A percentile compares a stretch with the other conserved stretches of the same genome.
phyloP scores from a whole-genome alignment of 805 yeast genomes.

The Ogataea ganodermae region DNA sequence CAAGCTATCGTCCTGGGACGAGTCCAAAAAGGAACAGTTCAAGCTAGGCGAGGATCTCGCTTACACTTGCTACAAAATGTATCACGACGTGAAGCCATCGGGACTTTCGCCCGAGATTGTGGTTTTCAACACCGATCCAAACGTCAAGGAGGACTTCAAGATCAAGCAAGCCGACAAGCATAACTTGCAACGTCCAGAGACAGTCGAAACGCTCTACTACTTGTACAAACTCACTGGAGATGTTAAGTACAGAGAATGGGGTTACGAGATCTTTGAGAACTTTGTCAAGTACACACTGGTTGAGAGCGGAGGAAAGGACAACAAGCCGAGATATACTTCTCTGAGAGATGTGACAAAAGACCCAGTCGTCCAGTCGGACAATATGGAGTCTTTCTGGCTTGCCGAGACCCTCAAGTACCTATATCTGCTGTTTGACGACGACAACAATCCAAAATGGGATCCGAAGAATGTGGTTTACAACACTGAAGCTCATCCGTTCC shows the following conservation, averaged over 20 bases:
- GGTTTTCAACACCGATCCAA: slow-evolving; percentile 65
- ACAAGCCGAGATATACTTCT: slow-evolving; percentile 54
- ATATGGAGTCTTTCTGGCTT: slow-evolving; percentile 90
- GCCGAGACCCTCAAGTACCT: slow-evolving; percentile 91
- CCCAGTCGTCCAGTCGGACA: slow-evolving; percentile 58
- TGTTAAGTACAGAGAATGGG: slow-evolving; percentile 82
- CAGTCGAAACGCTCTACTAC: slow-evolving; percentile 84
- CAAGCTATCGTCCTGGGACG: slow-evolving; percentile 56
- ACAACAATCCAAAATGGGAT: slow-evolving; percentile 56
- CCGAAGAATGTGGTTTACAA: slow-evolving; percentile 74
- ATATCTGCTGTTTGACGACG: slow-evolving; percentile 75
- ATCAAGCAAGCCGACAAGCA: slow-evolving; percentile 76
- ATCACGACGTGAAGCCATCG: slow-evolving; percentile 63
- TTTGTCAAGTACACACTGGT: slow-evolving; percentile 63
- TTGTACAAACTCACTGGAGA: slow-evolving; percentile 80
- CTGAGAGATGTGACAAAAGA: slow-evolving; percentile 66
- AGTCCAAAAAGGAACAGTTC: slow-evolving; percentile 61
- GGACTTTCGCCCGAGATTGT: slow-evolving; percentile 91
- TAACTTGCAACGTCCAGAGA: slow-evolving; percentile 90
- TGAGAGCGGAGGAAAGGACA: slow-evolving; percentile 48
- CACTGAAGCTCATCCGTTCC: slow-evolving; percentile 94
- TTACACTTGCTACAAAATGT: slow-evolving; percentile 82
- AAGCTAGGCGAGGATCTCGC: slow-evolving; percentile 72
- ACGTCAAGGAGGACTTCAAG: slow-evolving; percentile 52
- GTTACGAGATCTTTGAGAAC: slow-evolving; percentile 77